phyloP scores from a whole-genome alignment of 768 basidiomycete genomes.

The Lentinula sp. region DNA sequence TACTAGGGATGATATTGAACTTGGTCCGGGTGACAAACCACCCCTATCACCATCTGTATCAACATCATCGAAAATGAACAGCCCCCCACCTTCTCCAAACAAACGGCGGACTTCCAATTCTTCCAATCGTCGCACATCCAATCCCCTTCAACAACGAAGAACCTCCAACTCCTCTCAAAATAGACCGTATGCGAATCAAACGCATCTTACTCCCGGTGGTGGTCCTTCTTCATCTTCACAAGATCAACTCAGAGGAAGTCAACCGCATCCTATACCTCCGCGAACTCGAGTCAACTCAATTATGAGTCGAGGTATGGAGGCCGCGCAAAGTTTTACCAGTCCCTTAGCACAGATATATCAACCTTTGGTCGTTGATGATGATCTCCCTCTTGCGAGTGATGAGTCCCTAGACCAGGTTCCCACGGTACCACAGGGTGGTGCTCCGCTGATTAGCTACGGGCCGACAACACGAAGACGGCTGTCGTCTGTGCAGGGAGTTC shows the following conservation, averaged over 20 bases:
- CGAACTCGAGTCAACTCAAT: constrained; percentile 40
- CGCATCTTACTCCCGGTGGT: not conserved
- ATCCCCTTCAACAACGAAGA: not conserved
- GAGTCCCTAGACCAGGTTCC: constrained; percentile 8
- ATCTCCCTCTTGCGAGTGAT: constrained; percentile 21
- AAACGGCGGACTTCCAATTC: not conserved
- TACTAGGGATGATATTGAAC: constrained; percentile 30
- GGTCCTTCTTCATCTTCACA: constrained; percentile 4
- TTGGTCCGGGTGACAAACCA: constrained; percentile 6
- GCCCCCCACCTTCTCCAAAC: constrained; percentile 9
- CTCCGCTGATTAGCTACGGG: constrained; percentile 34
- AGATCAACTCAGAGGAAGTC: constrained; percentile 4
- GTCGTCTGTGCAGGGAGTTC: constrained; percentile 26
- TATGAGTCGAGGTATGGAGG: constrained; percentile 29
- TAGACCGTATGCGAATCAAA: not conserved
- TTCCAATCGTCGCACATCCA: not conserved
- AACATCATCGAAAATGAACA: not conserved
- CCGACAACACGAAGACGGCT: constrained; percentile 36
- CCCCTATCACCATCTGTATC: not conserved
- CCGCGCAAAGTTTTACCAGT: constrained; percentile 38
- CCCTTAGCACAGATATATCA: constrained; percentile 75
- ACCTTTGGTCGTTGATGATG: constrained; percentile 53
- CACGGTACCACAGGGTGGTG: constrained; percentile 11
- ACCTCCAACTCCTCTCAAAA: not conserved
- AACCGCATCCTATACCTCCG: constrained; percentile 16